Conservation (phyloP, 179 eudicot genomes). For the Spergularia azorica region DNA sequence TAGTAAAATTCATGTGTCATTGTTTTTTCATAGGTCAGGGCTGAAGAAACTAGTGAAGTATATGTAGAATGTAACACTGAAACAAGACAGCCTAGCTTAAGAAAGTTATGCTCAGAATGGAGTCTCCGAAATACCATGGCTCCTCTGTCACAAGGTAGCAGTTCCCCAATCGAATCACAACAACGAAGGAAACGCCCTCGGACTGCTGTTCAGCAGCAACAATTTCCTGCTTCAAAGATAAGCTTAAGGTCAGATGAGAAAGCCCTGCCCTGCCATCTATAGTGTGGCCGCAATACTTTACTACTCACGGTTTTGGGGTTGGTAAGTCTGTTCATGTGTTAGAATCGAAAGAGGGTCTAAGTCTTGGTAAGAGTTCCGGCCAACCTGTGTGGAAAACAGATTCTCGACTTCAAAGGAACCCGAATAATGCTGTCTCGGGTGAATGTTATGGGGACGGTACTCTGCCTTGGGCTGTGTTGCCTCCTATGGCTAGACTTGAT, state of each 20-base stretch:
- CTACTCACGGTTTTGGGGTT: neutral
- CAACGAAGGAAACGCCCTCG: slow-evolving; percentile 5
- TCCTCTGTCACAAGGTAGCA: neutral
- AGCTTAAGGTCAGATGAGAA: slow-evolving; percentile 1
- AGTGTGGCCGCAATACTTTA: neutral
- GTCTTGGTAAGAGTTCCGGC: slow-evolving; percentile 12
- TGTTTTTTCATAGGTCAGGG: neutral
- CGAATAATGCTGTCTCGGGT: slow-evolving; percentile 17
- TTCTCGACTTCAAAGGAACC: too few relatives aligned
- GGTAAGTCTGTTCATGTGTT: slow-evolving; percentile 18
- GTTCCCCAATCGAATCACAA: neutral
- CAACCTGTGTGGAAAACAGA: slow-evolving; percentile 12
- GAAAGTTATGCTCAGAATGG: neutral
- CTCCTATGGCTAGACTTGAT: slow-evolving; percentile 12
- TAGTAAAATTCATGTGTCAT: neutral
- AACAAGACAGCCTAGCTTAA: neutral
- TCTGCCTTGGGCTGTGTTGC: neutral
- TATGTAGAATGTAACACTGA: neutral
- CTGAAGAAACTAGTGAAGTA: neutral
- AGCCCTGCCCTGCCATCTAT: neutral
- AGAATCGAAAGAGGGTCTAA: slow-evolving; percentile 1
- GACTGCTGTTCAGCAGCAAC: slow-evolving; percentile 23
- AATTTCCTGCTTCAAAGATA: slow-evolving; percentile 15
- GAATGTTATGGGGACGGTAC: neutral
- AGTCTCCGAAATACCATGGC: neutral